A percentile compares a stretch with the other conserved stretches of the same genome.
Conservation (phyloP, 306 rosid species). For the Cajanus cajan region DNA sequence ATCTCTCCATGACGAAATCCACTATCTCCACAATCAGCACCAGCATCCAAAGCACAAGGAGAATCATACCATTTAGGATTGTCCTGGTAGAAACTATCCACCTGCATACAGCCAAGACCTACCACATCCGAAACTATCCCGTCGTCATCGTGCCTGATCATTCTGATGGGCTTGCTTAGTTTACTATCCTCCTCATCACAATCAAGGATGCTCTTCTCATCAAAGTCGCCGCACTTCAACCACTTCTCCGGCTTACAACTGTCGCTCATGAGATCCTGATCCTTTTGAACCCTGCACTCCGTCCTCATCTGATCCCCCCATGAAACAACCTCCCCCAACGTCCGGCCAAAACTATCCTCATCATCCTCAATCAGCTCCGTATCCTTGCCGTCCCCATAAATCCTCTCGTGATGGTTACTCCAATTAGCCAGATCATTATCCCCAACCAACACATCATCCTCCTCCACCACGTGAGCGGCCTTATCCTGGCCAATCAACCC, state of each 20-base stretch:
- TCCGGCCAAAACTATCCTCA: conserved; percentile 89
- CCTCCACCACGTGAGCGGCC: conserved; percentile 64
- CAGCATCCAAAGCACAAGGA: conserved; percentile 91
- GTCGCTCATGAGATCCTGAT: conserved; percentile 68
- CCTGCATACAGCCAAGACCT: conserved; percentile 93
- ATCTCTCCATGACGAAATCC: conserved; percentile 87
- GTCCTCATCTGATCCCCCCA: conserved; percentile 96
- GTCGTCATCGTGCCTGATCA: conserved; percentile 73
- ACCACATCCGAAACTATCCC: conserved; percentile 80
- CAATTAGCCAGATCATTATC: conserved; percentile 97
- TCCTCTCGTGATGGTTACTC: conserved; percentile 73
- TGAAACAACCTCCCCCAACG: conserved; percentile 79
- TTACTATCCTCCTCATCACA: conserved; percentile 81
- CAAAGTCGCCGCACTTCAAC: conserved; percentile 87
- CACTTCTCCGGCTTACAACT: conserved; percentile 93
- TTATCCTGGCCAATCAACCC: conserved; percentile 60
- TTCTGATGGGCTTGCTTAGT: conserved; percentile 69
- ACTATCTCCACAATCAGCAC: conserved; percentile 85
- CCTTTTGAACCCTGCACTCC: conserved; percentile 77
- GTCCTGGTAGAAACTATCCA: conserved; percentile 93
- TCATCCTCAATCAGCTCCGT: conserved; percentile 91
- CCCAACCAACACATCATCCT: conserved; percentile 81
- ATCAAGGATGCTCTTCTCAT: conserved; percentile 87
- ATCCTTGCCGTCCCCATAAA: conserved; percentile 83
- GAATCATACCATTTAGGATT: conserved; percentile 96